Base-by-base conservation (phyloP, 139 green algal genomes). In the Edaphochlamys debaryana region DNA sequence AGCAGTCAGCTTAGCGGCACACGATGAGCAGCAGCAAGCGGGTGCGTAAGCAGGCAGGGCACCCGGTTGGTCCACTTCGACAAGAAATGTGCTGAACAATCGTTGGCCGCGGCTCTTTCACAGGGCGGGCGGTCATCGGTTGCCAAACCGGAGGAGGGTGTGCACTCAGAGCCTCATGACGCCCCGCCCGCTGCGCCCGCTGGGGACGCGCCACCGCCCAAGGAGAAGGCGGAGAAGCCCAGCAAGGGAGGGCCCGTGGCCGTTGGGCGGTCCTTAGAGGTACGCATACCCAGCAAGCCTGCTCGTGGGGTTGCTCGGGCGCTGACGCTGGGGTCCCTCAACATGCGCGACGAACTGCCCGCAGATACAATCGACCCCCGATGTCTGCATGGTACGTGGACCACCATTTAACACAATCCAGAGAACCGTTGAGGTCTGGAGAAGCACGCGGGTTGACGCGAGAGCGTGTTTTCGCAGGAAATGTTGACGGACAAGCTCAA, bases 401-500 rank as follows among this genome's bases (percentile, higher is more conserved):
- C 54, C 27, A 30, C 54, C 19, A 29, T 63, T n/a, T n/a, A n/a
- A n/a, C n/a, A n/a, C n/a, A n/a, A n/a, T n/a, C n/a, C n/a, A n/a
- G n/a, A n/a, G n/a, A n/a, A n/a, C n/a, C n/a, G n/a, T n/a, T n/a
- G n/a, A n/a, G n/a, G n/a, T n/a, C n/a, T n/a, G n/a, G n/a, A n/a
- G n/a, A n/a, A n/a, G n/a, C n/a, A n/a, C n/a, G n/a, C n/a, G n/a
- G n/a, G n/a, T n/a, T n/a, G n/a, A n/a, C n/a, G n/a, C n/a, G n/a
- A n/a, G n/a, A n/a, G n/a, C n/a, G n/a, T n/a, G n/a, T n/a, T n/a
- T n/a, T n/a, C n/a, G 30, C 79, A 95, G 93, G 94, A 96, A 62
- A 63, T 72, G 32, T 62, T 96, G n/a, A 70, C 93, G 3, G 90
- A 95, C 66, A 96, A 96, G 84, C 88, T 97, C 13, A 95, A 94